phyloP scores from a whole-genome alignment of 495 filamentous ascomycete genomes.

The Daldinia childiae region DNA sequence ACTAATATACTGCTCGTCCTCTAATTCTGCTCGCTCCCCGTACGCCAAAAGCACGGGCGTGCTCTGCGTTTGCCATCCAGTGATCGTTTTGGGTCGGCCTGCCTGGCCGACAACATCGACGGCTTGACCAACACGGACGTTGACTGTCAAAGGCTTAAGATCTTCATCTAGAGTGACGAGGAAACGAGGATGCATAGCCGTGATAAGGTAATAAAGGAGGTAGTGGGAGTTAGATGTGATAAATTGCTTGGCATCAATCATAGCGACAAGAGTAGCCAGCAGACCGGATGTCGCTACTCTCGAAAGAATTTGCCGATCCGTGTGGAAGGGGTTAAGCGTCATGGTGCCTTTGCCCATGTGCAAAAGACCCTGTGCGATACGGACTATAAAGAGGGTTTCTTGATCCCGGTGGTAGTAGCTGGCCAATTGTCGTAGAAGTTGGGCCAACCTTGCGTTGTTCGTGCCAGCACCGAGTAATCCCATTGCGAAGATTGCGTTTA shows the following conservation, averaged over 20 bases:
- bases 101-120: conserved; percentile 98
- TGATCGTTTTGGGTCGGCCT: conserved; percentile 97
- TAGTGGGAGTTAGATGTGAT: conserved; percentile 90
- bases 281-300: conserved; percentile 89
- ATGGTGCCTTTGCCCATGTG: conserved; percentile 99
- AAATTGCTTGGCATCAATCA: conserved; percentile 96
- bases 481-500: conserved; percentile 99
- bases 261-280: conserved; percentile 85
- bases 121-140: conserved; percentile 95
- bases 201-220: conserved; percentile 95
- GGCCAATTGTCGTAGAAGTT: conserved; percentile 91
- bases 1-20: conserved; percentile 96
- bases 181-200: conserved; percentile 97
- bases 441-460: conserved; percentile 96
- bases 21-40: conserved; percentile 94
- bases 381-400: conserved; percentile 97
- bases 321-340: conserved; percentile 96
- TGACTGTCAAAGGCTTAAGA: conserved; percentile 91
- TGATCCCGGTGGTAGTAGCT: conserved; percentile 98
- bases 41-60: conserved; percentile 92
- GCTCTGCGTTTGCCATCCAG: conserved; percentile 99
- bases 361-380: conserved; percentile 95
- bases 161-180: conserved; percentile 95
- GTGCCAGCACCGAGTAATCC: conserved; percentile 95
- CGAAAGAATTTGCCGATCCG: conserved; percentile 93